Evolutionary conservation across 768 basidiomycete species (phyloP).

Genomic region (Hygrocybe punicea): DNA sequence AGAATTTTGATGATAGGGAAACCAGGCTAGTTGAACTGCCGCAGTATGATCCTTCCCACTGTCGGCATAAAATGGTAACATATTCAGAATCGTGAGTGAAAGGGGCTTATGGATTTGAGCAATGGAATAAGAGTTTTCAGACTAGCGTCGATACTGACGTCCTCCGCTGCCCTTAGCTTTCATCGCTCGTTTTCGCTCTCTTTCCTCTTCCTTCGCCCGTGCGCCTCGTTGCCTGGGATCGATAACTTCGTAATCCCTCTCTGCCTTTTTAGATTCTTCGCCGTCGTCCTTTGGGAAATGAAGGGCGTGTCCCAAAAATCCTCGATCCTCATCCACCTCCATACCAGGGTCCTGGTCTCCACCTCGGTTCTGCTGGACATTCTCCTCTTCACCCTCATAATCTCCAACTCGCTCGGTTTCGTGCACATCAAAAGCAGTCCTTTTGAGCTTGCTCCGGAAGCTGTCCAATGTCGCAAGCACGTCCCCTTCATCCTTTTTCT

Average conservation of each 20-base stretch:
- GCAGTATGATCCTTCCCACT: no score
- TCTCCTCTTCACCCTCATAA: slow-evolving; percentile 16
- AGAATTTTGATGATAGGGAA: slow-evolving; percentile 49
- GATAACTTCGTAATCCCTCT: slow-evolving; percentile 86
- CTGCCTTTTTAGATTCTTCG: slow-evolving; percentile 73
- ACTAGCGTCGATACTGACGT: background rate
- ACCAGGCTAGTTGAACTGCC: no score
- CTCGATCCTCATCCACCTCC: slow-evolving; percentile 76
- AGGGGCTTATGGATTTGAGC: no score
- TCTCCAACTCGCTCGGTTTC: slow-evolving; percentile 21
- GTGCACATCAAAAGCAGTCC: slow-evolving; percentile 32
- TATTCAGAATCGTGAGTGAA: no score
- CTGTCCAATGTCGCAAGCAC: slow-evolving; percentile 64
- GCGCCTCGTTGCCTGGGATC: slow-evolving; percentile 74
- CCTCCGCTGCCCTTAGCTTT: slow-evolving; percentile 9
- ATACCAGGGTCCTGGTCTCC: slow-evolving; percentile 53
- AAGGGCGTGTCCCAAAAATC: slow-evolving; percentile 69
- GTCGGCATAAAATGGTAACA: no score
- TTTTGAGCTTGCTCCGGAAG: slow-evolving; percentile 69
- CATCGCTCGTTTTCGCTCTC: slow-evolving; percentile 48
- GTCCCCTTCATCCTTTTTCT: slow-evolving; percentile 68
- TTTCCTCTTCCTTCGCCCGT: slow-evolving; percentile 73
- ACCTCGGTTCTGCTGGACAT: slow-evolving; percentile 11
- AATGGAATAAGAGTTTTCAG: no score
- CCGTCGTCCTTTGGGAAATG: slow-evolving; percentile 76